Evolutionary conservation across 257 asterid species (phyloP), one percentile per base, ranked within the genome.

Genomic region (Schizonepeta tenuifolia): DNA sequence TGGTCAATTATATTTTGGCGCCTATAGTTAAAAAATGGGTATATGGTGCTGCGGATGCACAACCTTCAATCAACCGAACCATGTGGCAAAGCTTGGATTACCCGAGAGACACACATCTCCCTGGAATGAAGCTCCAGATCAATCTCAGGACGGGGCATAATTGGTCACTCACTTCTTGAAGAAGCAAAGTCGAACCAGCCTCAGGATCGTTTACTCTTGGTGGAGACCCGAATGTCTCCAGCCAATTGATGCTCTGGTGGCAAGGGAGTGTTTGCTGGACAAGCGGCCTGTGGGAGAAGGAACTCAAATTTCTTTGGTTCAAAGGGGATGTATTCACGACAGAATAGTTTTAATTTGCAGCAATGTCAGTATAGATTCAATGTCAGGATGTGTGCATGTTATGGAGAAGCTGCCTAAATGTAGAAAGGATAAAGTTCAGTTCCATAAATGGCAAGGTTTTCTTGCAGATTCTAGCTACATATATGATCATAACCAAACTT

Each of bases 51-150:
- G 43, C 68, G 54, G 36, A 56, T 41, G 38, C 62, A 53, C 54
- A 58, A 79, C 41, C 21, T 40, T 75, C 68, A 0, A 58, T 22
- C 13, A 66, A 66, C 1, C 51, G 31, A 38, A 69, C 55, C 3
- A 26, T 79, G 4, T 79, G 83, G 79, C 83, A 74, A 68, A 79
- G 83, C 64, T 79, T 79, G 6, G 83, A 79, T 59, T 66, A 65
- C 57, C 80, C 83, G 24, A 70, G 75, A 4, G 80, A 79, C 43
- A 75, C 80, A 5, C 44, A 71, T 1, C 35, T 75, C 36, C 78
- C 80, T 10, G 78, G 83, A n/a, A 75, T 79, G 83, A 75, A 71
- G 71, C 74, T 75, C 6, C 78, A 78, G n/a, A n/a, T 71, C 36
- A 67, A 71, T 66, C 67, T 75, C 65, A 49, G 44, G 64, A 75